Percentiles rank a stretch among this genome's conserved stretches.
Conservation (phyloP, 1,284 basidiomycete genomes). For the Mycena sp. region DNA sequence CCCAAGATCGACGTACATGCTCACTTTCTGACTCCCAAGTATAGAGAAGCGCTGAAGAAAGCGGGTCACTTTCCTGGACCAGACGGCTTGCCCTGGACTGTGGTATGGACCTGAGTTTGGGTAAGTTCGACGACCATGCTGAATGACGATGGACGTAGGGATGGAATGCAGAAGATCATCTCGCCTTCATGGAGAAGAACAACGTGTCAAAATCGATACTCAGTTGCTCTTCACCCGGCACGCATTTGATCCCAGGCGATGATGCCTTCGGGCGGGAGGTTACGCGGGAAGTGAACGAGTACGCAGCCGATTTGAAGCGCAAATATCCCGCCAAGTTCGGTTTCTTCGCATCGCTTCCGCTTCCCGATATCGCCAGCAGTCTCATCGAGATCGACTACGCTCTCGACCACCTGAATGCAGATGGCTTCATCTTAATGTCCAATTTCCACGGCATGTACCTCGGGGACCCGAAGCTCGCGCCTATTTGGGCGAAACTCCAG, state of each 20-base stretch:
- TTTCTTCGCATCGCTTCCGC: constrained; percentile 18
- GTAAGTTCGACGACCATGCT: neutral
- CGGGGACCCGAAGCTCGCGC: constrained; percentile 13
- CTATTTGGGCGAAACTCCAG: constrained; percentile 15
- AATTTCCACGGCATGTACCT: constrained; percentile 18
- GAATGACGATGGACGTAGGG: neutral
- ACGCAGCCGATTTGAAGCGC: constrained; percentile 12
- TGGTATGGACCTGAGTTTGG: neutral
- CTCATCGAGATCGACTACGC: constrained; percentile 20
- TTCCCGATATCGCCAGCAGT: constrained; percentile 11
- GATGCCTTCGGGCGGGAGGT: constrained; percentile 11
- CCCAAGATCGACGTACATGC: constrained; percentile 13
- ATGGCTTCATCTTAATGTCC: constrained; percentile 7
- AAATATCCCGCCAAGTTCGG: constrained; percentile 12
- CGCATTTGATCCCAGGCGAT: constrained; percentile 13
- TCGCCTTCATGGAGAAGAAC: constrained; percentile 13
- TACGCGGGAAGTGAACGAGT: constrained; percentile 16
- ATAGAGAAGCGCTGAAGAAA: constrained; percentile 6
- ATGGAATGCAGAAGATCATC: constrained; percentile 12
- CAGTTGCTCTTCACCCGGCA: constrained; percentile 16
- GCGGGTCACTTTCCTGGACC: constrained; percentile 4
- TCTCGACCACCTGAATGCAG: constrained; percentile 7
- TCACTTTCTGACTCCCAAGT: constrained; percentile 3
- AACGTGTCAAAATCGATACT: constrained; percentile 11
- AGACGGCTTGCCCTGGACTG: constrained; percentile 5